Evolutionary conservation across 2,329 filamentous ascomycete species (phyloP).

Genomic region (Fusarium tjaetaba): DNA sequence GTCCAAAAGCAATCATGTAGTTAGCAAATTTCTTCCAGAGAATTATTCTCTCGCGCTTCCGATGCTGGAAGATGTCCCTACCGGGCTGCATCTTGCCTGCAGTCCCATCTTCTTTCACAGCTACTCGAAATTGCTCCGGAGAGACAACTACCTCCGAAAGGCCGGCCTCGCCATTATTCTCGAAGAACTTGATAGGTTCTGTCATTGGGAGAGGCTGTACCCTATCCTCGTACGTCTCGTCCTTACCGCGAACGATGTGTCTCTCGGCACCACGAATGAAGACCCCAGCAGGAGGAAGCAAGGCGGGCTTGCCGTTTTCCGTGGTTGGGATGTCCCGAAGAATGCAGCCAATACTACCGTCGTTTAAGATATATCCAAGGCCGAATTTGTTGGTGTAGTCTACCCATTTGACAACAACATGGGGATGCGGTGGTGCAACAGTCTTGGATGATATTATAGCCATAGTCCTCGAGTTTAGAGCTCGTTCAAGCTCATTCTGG

Average conservation of each 20-base stretch:
- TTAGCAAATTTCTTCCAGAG: slow-evolving; percentile 80
- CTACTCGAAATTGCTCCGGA: slow-evolving; percentile 68
- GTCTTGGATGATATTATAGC: slow-evolving; percentile 67
- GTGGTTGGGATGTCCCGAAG: slow-evolving; percentile 65
- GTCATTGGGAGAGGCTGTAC: slow-evolving; percentile 72
- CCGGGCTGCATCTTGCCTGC: slow-evolving; percentile 70
- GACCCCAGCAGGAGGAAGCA: slow-evolving; percentile 75
- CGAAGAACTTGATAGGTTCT: slow-evolving; percentile 74
- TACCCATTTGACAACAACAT: slow-evolving; percentile 82
- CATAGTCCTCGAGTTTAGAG: slow-evolving; percentile 71
- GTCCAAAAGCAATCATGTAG: slow-evolving; percentile 78
- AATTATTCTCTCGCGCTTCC: slow-evolving; percentile 72
- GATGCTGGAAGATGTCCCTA: slow-evolving; percentile 71
- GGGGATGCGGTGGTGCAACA: slow-evolving; percentile 64
- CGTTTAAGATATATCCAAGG: slow-evolving; percentile 83
- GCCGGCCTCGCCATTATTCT: slow-evolving; percentile 73
- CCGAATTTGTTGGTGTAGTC: slow-evolving; percentile 91
- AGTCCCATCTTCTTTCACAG: slow-evolving; percentile 66
- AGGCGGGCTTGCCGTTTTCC: slow-evolving; percentile 59
- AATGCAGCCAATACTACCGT: slow-evolving; percentile 81
- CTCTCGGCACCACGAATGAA: slow-evolving; percentile 76
- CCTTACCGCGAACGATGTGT: slow-evolving; percentile 72
- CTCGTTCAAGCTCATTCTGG: slow-evolving; percentile 70
- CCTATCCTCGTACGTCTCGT: slow-evolving; percentile 64
- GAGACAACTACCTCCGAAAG: slow-evolving; percentile 71